Conservation (phyloP, 495 filamentous ascomycete species). For the Gamarada debralockiae region DNA sequence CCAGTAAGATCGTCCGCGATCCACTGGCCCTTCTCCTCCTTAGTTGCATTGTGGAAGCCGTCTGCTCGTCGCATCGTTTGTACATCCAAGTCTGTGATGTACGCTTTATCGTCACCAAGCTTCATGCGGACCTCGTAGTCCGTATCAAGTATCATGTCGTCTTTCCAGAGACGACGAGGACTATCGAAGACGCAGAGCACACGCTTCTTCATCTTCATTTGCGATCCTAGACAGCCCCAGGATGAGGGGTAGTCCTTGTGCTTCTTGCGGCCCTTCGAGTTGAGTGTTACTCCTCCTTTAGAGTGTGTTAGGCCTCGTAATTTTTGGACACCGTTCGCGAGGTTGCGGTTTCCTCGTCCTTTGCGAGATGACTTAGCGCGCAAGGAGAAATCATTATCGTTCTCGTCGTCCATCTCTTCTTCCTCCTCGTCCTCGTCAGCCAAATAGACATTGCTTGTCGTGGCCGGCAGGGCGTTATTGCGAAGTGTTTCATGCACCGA, state of each 20-base stretch:
- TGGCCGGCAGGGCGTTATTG: slow-evolving; percentile 67
- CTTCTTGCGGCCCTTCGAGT: slow-evolving; percentile 72
- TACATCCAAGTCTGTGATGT: slow-evolving; percentile 91
- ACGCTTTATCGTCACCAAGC: slow-evolving; percentile 65
- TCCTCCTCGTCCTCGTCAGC: slow-evolving; percentile 63
- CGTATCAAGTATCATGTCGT: slow-evolving; percentile 98
- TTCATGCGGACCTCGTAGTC: slow-evolving; percentile 90
- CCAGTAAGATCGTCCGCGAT: slow-evolving; percentile 23
- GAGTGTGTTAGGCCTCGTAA: slow-evolving; percentile 56
- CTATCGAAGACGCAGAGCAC: slow-evolving; percentile 93
- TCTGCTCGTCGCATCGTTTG: slow-evolving; percentile 83
- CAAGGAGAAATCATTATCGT: slow-evolving; percentile 56
- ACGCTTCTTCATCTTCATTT: slow-evolving; percentile 97
- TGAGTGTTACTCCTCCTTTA: slow-evolving; percentile 55
- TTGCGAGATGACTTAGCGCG: slow-evolving; percentile 32
- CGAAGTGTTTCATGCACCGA: slow-evolving; percentile 81
- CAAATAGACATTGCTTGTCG: slow-evolving; percentile 38
- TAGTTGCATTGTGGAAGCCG: slow-evolving; percentile 69
- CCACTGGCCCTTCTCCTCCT: slow-evolving; percentile 84
- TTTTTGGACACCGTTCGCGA: slow-evolving; percentile 42
- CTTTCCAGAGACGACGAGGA: slow-evolving; percentile 82
- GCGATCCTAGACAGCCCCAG: slow-evolving; percentile 86
- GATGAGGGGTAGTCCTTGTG: slow-evolving; percentile 86
- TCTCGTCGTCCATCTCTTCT: slow-evolving; percentile 52
- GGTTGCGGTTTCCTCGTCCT: slow-evolving; percentile 31